Conservation (phyloP, 1,284 basidiomycete genomes). For the Malassezia nana region DNA sequence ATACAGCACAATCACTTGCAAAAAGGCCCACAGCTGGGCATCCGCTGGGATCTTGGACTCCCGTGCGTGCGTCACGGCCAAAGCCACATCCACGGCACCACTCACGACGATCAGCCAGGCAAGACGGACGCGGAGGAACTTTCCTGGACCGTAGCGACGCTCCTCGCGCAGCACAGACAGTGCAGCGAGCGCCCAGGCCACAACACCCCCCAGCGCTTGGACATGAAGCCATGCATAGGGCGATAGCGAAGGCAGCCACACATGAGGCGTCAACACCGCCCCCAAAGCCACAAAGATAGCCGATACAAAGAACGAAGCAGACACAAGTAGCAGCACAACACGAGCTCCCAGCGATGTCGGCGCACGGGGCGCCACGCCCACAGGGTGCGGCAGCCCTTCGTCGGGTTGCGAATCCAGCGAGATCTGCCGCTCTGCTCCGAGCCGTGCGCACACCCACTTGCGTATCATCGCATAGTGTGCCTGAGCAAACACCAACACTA, state of each 20-base stretch:
- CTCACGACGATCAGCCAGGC: constrained; percentile 20
- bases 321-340: background rate
- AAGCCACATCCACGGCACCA: constrained; percentile 21
- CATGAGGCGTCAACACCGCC: constrained; percentile 34
- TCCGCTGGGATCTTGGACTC: constrained; percentile 21
- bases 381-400: constrained; percentile 5
- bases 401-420: constrained; percentile 1
- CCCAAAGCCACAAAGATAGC: constrained; percentile 35
- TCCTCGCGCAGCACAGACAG: constrained; percentile 34
- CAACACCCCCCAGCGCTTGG: constrained; percentile 30
- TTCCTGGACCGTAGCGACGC: constrained; percentile 23
- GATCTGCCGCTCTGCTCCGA: constrained; percentile 2
- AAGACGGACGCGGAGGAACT: constrained; percentile 33
- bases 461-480: background rate
- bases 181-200: constrained; percentile 31
- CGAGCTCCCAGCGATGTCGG: background rate
- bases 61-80: constrained; percentile 17
- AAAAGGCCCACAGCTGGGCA: constrained; percentile 25
- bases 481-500: background rate
- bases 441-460: background rate
- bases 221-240: constrained; percentile 32
- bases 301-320: constrained; percentile 29
- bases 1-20: constrained; percentile 30
- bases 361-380: constrained; percentile 6
- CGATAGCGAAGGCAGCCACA: constrained; percentile 32